phyloP scores from a whole-genome alignment of 2,329 filamentous ascomycete genomes.

The Colletotrichum navitas region DNA sequence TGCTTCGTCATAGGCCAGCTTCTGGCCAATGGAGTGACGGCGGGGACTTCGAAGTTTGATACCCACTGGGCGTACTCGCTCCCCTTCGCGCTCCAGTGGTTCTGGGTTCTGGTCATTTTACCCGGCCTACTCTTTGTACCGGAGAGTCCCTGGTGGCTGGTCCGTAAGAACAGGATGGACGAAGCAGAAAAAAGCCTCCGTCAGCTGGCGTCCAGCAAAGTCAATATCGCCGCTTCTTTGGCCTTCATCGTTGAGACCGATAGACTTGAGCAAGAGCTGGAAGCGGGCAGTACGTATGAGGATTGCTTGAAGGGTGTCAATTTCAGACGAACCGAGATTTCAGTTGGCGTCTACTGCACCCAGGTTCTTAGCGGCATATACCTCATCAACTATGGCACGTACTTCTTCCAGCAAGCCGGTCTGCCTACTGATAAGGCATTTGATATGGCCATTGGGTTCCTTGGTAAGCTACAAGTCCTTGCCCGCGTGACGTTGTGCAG shows the following conservation, averaged over 20 bases:
- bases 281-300: slow-evolving; percentile 61
- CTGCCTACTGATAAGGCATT: slow-evolving; percentile 54
- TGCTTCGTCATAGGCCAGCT: slow-evolving; percentile 74
- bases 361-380: slow-evolving; percentile 75
- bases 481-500: slow-evolving; percentile 60
- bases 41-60: slow-evolving; percentile 54
- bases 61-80: slow-evolving; percentile 64
- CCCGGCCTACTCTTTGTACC: slow-evolving; percentile 61
- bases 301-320: slow-evolving; percentile 65
- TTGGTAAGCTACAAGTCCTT: slow-evolving; percentile 58
- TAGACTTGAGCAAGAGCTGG: slow-evolving; percentile 64
- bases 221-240: slow-evolving; percentile 62
- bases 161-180: slow-evolving; percentile 55
- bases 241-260: slow-evolving; percentile 71
- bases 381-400: slow-evolving; percentile 73
- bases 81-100: slow-evolving; percentile 64
- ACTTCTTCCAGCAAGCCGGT: slow-evolving; percentile 62
- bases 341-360: slow-evolving; percentile 72
- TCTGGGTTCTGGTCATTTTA: slow-evolving; percentile 61
- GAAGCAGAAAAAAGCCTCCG: slow-evolving; percentile 57
- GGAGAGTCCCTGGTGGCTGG: slow-evolving; percentile 65
- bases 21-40: slow-evolving; percentile 62
- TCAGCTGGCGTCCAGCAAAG: slow-evolving; percentile 59
- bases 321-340: slow-evolving; percentile 66
- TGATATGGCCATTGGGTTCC: slow-evolving; percentile 58